Conservation (phyloP, 805 yeast genomes). For the Lipomyces sp. region DNA sequence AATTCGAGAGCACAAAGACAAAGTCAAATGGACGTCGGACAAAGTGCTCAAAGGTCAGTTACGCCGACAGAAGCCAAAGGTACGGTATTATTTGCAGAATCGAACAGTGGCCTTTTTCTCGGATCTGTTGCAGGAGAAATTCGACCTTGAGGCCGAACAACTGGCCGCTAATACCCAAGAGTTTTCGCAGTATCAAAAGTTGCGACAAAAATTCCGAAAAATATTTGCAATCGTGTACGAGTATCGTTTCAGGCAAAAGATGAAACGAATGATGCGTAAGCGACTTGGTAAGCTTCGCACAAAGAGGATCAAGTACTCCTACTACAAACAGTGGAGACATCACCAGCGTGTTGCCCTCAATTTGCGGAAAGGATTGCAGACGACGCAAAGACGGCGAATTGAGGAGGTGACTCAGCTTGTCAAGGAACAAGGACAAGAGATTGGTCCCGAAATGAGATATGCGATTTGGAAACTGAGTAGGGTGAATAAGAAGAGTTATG, state of each 20-base stretch:
- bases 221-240: conserved; percentile 4
- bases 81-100: not conserved
- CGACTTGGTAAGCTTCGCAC: conserved; percentile 1
- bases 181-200: conserved; percentile 7
- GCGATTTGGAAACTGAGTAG: conserved; percentile 1
- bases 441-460: not conserved
- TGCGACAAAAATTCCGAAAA: not conserved
- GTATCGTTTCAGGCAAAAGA: conserved; percentile 5
- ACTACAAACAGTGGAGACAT: not conserved
- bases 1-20: not conserved
- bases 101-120: not conserved
- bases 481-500: not conserved
- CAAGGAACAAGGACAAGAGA: not conserved
- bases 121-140: conserved; percentile 3
- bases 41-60: not conserved
- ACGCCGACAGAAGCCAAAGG: not conserved
- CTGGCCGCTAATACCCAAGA: not conserved
- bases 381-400: not conserved
- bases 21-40: not conserved
- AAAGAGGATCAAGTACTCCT: not conserved
- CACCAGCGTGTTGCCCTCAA: not conserved
- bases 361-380: not conserved
- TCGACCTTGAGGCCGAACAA: not conserved
- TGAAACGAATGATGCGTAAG: conserved; percentile 12
- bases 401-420: not conserved